A percentile compares a stretch with the other conserved stretches of the same genome.
phyloP scores from a whole-genome alignment of 305 asterid species.

The Solanum hybrid region DNA sequence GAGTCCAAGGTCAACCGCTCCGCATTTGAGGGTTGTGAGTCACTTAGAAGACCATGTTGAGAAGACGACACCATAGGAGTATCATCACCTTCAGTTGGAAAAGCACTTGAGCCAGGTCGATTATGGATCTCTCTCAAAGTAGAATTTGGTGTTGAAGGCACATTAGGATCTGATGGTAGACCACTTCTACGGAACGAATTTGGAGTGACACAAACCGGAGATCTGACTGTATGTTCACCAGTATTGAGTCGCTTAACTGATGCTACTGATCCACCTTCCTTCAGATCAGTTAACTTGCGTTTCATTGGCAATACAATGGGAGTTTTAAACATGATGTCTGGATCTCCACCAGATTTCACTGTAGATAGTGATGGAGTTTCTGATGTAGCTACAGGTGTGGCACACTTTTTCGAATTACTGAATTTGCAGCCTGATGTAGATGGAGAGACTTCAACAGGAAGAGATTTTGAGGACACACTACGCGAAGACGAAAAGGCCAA shows the following conservation, averaged over 20 bases:
- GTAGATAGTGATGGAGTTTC: conserved; percentile 46
- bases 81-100: conserved; percentile 49
- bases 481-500: conserved; percentile 31
- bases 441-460: conserved; percentile 42
- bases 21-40: conserved; percentile 47
- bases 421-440: conserved; percentile 34
- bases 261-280: conserved; percentile 39
- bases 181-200: conserved; percentile 36
- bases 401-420: conserved; percentile 28
- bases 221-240: conserved; percentile 49
- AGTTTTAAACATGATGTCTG: conserved; percentile 48
- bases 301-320: conserved; percentile 80
- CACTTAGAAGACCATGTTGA: conserved; percentile 47
- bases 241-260: conserved; percentile 67
- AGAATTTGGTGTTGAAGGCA: conserved; percentile 35
- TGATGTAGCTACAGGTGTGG: conserved; percentile 25
- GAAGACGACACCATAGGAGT: conserved; percentile 32
- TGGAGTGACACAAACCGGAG: conserved; percentile 55
- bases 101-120: conserved; percentile 25
- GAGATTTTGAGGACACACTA: conserved; percentile 28
- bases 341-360: conserved; percentile 38
- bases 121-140: conserved; percentile 40
- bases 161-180: conserved; percentile 47
- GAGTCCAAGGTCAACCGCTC: conserved; percentile 89
- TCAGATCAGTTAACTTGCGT: conserved; percentile 66